These are phyloP conservation scores for Apiospora marii DNA, from an alignment of 2,329 filamentous ascomycete genomes.

Conservation along the genomic window DNA sequence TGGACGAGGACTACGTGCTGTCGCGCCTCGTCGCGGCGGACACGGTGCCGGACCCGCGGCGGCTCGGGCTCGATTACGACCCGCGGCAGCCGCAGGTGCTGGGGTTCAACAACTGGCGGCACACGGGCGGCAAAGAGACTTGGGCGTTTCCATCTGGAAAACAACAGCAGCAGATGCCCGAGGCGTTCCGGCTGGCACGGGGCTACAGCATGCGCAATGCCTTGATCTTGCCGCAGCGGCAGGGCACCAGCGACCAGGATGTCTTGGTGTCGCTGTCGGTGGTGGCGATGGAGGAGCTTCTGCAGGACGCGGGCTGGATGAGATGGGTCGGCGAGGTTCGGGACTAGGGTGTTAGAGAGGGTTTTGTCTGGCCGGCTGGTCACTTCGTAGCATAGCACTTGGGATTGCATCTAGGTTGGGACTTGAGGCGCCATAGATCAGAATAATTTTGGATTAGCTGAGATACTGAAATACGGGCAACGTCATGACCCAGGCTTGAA, in stretches of 20 bases:
- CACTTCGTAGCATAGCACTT: not conserved
- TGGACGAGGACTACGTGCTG: not conserved
- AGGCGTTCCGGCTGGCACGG: not conserved
- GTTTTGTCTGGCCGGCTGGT: not conserved
- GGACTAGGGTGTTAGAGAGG: not conserved
- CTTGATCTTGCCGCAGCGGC: not conserved
- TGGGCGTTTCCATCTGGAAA: not conserved
- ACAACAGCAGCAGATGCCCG: not conserved
- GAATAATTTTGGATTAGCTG: not conserved
- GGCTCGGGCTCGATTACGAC: not conserved
- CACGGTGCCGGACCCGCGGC: not conserved
- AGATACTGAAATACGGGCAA: not conserved
- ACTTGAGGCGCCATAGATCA: not conserved
- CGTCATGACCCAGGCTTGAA: not conserved
- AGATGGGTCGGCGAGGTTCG: not conserved
- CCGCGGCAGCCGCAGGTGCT: not conserved
- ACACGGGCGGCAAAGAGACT: not conserved
- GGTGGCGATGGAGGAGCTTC: not conserved
- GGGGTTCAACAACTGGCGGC: not conserved
- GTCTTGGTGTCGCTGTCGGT: not conserved
- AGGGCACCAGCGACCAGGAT: not conserved
- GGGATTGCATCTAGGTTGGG: not conserved
- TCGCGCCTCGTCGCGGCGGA: not conserved
- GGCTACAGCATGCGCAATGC: conserved; percentile 2
- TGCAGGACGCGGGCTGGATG: not conserved